Conservation (phyloP, 192 early-diverging fungal genomes). For the Obelidium mucronatum region DNA sequence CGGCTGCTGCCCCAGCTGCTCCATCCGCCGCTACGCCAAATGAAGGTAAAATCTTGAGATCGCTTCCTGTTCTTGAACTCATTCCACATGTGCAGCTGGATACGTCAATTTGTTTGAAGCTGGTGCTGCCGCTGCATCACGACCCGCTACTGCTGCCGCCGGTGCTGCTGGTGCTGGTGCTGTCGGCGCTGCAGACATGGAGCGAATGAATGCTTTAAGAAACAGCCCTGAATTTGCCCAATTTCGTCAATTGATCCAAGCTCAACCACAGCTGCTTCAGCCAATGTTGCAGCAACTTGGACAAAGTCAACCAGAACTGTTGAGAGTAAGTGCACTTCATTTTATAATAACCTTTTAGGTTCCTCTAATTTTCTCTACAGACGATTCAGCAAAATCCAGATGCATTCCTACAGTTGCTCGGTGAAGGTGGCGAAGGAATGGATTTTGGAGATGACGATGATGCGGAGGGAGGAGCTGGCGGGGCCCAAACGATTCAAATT, state of each 20-base stretch:
- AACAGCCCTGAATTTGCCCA: constrained; percentile 91
- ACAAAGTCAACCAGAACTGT: constrained; percentile 82
- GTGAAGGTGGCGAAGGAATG: constrained; percentile 39
- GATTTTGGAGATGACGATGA: constrained; percentile 67
- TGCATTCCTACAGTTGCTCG: constrained; percentile 78
- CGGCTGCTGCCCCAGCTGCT: constrained; percentile 30
- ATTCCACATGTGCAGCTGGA: constrained; percentile 2
- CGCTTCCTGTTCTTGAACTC: not conserved
- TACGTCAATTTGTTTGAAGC: constrained; percentile 58
- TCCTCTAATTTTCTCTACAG: constrained; percentile 21
- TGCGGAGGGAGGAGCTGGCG: constrained; percentile 45
- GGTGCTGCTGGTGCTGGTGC: constrained; percentile 28
- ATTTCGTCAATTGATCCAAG: constrained; percentile 84
- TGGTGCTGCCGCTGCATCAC: constrained; percentile 35
- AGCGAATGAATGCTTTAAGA: constrained; percentile 58
- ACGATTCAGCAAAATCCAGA: constrained; percentile 80
- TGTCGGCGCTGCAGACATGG: constrained; percentile 44
- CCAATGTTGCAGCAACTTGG: constrained; percentile 86
- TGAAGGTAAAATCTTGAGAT: not conserved
- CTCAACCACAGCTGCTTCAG: constrained; percentile 85
- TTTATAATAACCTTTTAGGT: no score
- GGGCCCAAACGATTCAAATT: constrained; percentile 75
- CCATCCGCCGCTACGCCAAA: constrained; percentile 26
- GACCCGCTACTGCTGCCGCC: constrained; percentile 21
- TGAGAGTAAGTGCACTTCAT: constrained; percentile 51